These are phyloP conservation scores for Diplodia scrobiculata DNA, from an alignment of 2,329 filamentous ascomycete genomes.

Conservation along the genomic window DNA sequence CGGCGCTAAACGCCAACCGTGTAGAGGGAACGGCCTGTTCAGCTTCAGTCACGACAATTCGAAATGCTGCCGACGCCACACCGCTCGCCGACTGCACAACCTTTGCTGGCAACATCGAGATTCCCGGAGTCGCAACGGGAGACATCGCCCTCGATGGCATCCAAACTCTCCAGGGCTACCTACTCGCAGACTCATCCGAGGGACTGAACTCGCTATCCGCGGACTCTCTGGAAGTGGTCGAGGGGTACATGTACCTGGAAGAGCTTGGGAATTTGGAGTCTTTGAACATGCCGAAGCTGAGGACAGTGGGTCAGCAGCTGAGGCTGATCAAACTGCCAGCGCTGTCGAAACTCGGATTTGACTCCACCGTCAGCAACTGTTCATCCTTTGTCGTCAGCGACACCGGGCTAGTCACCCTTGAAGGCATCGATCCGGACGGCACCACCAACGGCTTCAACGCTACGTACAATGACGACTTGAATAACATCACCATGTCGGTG, in stretches of 20 bases:
- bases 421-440: neutral
- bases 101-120: neutral
- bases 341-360: neutral
- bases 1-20: neutral
- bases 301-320: neutral
- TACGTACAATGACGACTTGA: neutral
- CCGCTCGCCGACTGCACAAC: neutral
- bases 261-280: neutral
- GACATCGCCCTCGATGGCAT: neutral
- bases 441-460: slow-evolving; percentile 1
- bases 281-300: neutral
- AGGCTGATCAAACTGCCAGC: neutral
- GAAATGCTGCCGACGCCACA: neutral
- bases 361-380: neutral
- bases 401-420: neutral
- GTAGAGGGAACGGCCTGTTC: neutral
- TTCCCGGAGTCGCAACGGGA: neutral
- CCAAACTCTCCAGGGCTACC: neutral
- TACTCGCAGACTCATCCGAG: neutral
- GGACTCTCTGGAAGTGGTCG: neutral
- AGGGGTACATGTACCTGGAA: neutral
- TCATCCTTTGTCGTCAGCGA: neutral
- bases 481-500: neutral
- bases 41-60: neutral
- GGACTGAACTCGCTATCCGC: neutral